Evolutionary conservation across 345 rosid species (phyloP).

Genomic region (Arabidopsis suecica): DNA sequence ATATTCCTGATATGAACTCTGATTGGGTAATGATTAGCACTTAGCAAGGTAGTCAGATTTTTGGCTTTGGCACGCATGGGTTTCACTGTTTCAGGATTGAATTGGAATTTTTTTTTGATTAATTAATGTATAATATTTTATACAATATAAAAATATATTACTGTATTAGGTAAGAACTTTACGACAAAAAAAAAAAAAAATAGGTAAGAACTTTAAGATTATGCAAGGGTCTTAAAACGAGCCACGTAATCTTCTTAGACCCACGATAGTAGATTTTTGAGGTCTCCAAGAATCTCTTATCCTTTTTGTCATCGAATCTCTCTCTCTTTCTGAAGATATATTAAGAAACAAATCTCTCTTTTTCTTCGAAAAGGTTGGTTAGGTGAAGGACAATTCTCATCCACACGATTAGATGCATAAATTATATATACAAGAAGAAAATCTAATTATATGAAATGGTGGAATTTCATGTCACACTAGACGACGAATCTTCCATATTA

Average conservation of each 20-base stretch:
- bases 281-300: slow-evolving; percentile 31
- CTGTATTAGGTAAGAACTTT: slow-evolving; percentile 38
- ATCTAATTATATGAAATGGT: background rate
- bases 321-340: background rate
- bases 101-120: background rate
- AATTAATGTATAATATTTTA: too few species aligned
- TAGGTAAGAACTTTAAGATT: slow-evolving; percentile 35
- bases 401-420: background rate
- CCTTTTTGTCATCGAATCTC: slow-evolving; percentile 22
- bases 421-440: background rate
- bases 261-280: slow-evolving; percentile 8
- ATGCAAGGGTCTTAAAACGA: slow-evolving; percentile 3
- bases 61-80: slow-evolving; percentile 15
- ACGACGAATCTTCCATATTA: background rate
- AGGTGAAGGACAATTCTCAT: slow-evolving; percentile 9
- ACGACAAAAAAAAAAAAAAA: background rate
- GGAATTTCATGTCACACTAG: background rate
- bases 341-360: background rate
- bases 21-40: slow-evolving; percentile 6
- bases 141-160: background rate
- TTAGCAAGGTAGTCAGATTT: slow-evolving; percentile 1
- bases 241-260: slow-evolving; percentile 26
- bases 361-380: slow-evolving; percentile 10
- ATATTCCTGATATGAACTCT: background rate
- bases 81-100: background rate